Evolutionary conservation across 371 early-diverging fungal genomes (phyloP), one percentile per base, ranked within the genome.

Genomic region (Lichtheimia ornata): DNA sequence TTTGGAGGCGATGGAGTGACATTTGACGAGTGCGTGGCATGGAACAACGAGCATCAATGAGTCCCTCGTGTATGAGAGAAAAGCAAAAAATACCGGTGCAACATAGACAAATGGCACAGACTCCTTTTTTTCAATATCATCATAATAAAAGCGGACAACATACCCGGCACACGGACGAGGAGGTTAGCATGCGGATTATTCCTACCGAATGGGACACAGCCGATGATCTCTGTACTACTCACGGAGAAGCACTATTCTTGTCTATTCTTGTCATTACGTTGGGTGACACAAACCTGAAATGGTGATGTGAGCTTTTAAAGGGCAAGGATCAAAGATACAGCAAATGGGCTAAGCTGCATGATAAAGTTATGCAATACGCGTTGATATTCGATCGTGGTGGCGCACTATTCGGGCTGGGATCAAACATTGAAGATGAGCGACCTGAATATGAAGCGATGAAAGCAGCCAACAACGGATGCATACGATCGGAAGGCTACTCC

Each of bases 1-100:
- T 98, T 98, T 85, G 98, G 98, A 35, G 97, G 98, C 9, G 72
- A 68, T 44, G 85, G 84, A 25, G 90, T 98, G 40, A 85, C 78
- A 53, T 94, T 97, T 71, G 76, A 72, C 4, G 94, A 94, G 50
- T 94, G 94, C 69, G 87, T 94, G 3, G 76, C 64, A 41, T 94
- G 94, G 91, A 92, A 93, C 53, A 58, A 64, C 14, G 14, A 50
- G 13, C 77, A 73, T 47, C 47, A 14, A 15, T 49, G 30, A 49
- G 22, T 47, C 17, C 17, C 22, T 11, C 35, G 11, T 6, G 35
- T 35, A 11, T 35, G 11, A 6, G 11, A 47, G 18, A 47, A 15
- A 43, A 47, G 47, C 11, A 13, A 15, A 45, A 45, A 47, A 18
- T 18, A 22, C n/a, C 6, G 47, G 47, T 22, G n/a, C 22, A 47